phyloP scores from a whole-genome alignment of 2,329 filamentous ascomycete species.

The Elsinoe ampelina region DNA sequence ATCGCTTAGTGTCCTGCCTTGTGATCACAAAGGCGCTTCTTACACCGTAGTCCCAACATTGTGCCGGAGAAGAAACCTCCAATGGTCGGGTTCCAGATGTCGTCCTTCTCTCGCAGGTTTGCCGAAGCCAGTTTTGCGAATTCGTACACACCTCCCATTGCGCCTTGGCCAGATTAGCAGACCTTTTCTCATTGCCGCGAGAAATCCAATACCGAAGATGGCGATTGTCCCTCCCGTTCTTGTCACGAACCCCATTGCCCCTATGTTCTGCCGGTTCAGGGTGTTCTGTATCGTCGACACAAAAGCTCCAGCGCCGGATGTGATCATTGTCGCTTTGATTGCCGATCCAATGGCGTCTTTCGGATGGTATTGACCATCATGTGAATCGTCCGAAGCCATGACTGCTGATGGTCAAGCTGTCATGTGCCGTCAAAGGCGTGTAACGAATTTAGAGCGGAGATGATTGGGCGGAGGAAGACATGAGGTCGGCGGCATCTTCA shows the following conservation, averaged over 20 bases:
- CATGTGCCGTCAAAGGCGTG: conserved; percentile 16
- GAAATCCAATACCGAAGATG: conserved; percentile 45
- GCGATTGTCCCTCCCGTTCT: conserved; percentile 66
- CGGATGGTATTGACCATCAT: conserved; percentile 53
- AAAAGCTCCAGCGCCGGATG: conserved; percentile 59
- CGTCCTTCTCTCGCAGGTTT: conserved; percentile 79
- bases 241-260: conserved; percentile 70
- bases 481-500: conserved; percentile 13
- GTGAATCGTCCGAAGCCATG: conserved; percentile 23
- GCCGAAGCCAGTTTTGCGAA: conserved; percentile 69
- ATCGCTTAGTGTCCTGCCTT: conserved; percentile 16
- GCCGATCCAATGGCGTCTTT: conserved; percentile 64
- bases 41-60: conserved; percentile 64
- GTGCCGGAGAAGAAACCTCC: conserved; percentile 70
- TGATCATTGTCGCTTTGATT: conserved; percentile 55
- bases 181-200: background rate
- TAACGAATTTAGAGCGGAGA: conserved; percentile 10
- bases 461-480: conserved; percentile 3
- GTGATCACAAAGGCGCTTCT: conserved; percentile 21
- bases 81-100: conserved; percentile 63
- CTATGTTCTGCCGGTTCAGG: conserved; percentile 71
- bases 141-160: conserved; percentile 64
- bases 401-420: conserved; percentile 11
- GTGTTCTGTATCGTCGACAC: conserved; percentile 78
- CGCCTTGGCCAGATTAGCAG: conserved; percentile 43